Conservation (phyloP, 768 basidiomycete genomes). For the Obba rivulosa region DNA sequence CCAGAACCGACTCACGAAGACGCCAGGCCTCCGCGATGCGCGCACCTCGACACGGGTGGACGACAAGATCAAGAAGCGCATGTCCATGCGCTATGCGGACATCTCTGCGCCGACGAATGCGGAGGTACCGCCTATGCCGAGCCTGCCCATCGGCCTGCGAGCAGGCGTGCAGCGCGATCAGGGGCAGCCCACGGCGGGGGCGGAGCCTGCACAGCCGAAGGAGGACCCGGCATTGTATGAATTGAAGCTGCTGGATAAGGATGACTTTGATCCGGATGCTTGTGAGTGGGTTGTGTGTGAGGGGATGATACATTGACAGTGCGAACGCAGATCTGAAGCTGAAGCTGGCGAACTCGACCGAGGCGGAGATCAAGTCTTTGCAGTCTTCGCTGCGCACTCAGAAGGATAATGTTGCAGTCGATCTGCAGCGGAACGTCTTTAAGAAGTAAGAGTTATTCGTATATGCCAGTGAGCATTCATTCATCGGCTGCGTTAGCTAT, state of each 20-base stretch:
- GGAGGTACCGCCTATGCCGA: conserved; percentile 52
- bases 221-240: conserved; percentile 63
- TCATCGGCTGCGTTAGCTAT: conserved; percentile 51
- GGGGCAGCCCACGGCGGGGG: conserved; percentile 16
- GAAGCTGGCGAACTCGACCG: conserved; percentile 87
- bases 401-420: conserved; percentile 68
- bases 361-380: conserved; percentile 69
- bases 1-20: conserved; percentile 12
- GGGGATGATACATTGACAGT: conserved; percentile 7
- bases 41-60: conserved; percentile 48
- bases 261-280: conserved; percentile 82
- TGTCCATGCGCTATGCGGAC: conserved; percentile 92
- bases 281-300: conserved; percentile 46
- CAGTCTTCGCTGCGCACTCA: conserved; percentile 70
- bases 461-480: background rate
- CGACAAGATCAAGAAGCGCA: conserved; percentile 94
- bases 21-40: conserved; percentile 15
- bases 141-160: conserved; percentile 42
- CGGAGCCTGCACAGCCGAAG: conserved; percentile 36
- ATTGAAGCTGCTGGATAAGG: conserved; percentile 60
- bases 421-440: conserved; percentile 90
- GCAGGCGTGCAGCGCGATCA: conserved; percentile 26
- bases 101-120: conserved; percentile 66
- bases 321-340: conserved; percentile 59
- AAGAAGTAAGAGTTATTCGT: conserved; percentile 59